Evolutionary conservation across 2,329 filamentous ascomycete species (phyloP), one percentile per base, ranked within the genome.

Genomic region (Phialemonium atrogriseum): DNA sequence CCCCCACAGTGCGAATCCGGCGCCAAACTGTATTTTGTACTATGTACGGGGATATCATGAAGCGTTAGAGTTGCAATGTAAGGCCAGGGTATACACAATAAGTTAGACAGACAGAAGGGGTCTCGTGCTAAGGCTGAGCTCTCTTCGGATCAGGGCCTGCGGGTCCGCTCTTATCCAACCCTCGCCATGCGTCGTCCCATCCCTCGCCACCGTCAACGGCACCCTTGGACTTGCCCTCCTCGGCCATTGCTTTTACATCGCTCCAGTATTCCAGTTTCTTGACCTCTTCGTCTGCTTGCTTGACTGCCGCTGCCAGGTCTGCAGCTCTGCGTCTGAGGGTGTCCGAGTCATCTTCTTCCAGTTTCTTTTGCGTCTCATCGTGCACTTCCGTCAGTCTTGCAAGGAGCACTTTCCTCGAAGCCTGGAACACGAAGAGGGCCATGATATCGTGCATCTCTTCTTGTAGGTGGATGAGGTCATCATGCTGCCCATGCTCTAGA

Each of bases 391-490:
- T 77, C 27, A 98, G 62, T 30, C 77, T 73, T 12, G 74, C 67
- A 11, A 95, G 66, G 4, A 96, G 67, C 35, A 87, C 75, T 39
- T 80, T 76, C 15, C 88, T 74, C 3, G 88, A 94, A 12, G 80
- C 79, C 54, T 96, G 89, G 52, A 94, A 98, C 13, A 98, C 68
- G 48, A 96, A 84, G 36, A 83, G 67, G 1, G 76, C 68, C 86
- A 94, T 88, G 44, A 94, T 83, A 26, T 86, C 77, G 34, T 84
- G 80, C 69, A 94, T 89, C 52, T 79, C 68, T 34, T 81, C 70
- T 38, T 81, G 70, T 13, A 98, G 63, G 39, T 86, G 82, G 33
- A 70, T 68, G 17, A 96, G 62, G 45, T 95, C 86, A 15, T 83
- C 77, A n/a, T n/a, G n/a, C 5, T 74, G 75, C 13, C 76, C 84